Percentiles rank a stretch among this genome's conserved stretches.
Conservation (phyloP, 768 basidiomycete genomes). For the Rhizopogon sp. region DNA sequence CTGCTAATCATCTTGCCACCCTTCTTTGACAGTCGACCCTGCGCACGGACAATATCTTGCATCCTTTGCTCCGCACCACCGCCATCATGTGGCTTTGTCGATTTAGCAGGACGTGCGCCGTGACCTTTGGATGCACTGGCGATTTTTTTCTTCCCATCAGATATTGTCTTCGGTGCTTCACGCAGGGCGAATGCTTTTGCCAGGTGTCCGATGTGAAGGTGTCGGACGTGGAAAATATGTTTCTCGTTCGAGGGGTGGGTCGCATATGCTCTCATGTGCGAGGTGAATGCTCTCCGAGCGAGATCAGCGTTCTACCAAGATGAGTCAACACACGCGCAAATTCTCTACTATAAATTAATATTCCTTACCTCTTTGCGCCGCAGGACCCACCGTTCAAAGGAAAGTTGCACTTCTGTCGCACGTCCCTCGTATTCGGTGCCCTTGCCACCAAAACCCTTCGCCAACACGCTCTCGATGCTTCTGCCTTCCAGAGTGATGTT, state of each 20-base stretch:
- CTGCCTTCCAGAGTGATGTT: constrained; percentile 53
- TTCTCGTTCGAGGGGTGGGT: constrained; percentile 96
- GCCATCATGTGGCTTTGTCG: constrained; percentile 13
- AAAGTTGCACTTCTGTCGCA: constrained; percentile 93
- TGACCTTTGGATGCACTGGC: constrained; percentile 2
- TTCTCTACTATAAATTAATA: background rate
- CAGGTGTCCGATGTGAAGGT: constrained; percentile 91
- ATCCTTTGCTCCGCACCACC: constrained; percentile 73
- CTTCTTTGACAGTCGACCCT: constrained; percentile 78
- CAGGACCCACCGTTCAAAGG: constrained; percentile 93
- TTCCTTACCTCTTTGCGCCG: constrained; percentile 58
- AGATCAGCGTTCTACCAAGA: constrained; percentile 61
- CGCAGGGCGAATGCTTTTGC: constrained; percentile 90
- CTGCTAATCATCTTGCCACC: constrained; percentile 69
- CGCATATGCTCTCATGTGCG: constrained; percentile 94
- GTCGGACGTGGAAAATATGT: constrained; percentile 91
- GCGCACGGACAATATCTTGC: constrained; percentile 78
- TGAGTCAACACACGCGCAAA: constrained; percentile 4
- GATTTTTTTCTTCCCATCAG: constrained; percentile 16
- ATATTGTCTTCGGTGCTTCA: constrained; percentile 61
- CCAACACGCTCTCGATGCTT: constrained; percentile 65
- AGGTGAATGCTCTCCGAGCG: constrained; percentile 83
- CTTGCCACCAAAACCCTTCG: constrained; percentile 82
- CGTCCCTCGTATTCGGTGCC: constrained; percentile 77
- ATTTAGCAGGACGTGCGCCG: constrained; percentile 3